Evolutionary conservation across 768 basidiomycete genomes (phyloP), one percentile per base, ranked within the genome.

Genomic region (Pluteus cervinus): DNA sequence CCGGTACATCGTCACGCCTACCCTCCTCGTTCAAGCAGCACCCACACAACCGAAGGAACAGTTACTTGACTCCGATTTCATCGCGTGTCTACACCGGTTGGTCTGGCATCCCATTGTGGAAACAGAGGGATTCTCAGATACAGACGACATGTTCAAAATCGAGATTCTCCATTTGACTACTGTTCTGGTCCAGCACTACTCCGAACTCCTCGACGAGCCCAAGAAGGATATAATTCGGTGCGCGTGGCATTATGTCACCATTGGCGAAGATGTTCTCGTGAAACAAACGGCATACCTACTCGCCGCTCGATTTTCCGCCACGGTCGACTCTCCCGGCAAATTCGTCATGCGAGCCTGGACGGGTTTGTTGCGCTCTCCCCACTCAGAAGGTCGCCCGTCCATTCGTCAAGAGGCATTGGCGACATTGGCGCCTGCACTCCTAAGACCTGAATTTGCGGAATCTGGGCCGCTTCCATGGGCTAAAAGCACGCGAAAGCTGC

Each of bases 141-240:
- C 73, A 0, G 90, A 93, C 41, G 94, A 98, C 52, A 71, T 78
- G 45, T 85, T 93, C 58, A 84, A 83, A 50, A 86, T 97, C 42
- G 96, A 98, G 58, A 70, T 96, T 12, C 68, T 97, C 26, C 83
- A 93, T 49, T 65, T 98, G 52, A 91, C 93, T 4, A 90, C 85
- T 0, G 69, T 90, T 23, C 72, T 99, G 43, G 83, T 98, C 4
- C 86, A 93, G 42, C 72, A 84, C 50, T 92, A 89, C 46, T 73
- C 81, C 2, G 64, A 76, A n/a, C 58, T 88, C n/a, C 68, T 96
- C 29, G 78, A 77, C 41, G 84, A 89, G 30, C 77, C 75, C 24
- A 79, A 86, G 59, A 97, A 92, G 56, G 88, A 93, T 42, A 80
- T 98, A 47, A 92, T 97, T 64, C 87, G 85, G 56, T 85, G 86